phyloP scores from a whole-genome alignment of 345 rosid genomes.

The Alliaria petiolata region DNA sequence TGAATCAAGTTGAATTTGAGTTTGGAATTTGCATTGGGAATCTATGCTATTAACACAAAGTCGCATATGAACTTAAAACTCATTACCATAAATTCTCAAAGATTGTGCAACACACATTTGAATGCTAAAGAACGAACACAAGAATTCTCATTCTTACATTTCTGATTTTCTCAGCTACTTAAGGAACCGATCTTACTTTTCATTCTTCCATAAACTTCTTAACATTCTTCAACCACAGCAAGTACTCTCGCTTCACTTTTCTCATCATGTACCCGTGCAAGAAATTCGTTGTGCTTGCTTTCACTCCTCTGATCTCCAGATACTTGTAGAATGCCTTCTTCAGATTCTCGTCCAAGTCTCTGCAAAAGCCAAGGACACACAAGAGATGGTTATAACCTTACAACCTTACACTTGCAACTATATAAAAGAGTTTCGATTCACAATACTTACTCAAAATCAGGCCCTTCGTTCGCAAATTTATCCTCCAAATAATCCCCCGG shows the following conservation, averaged over 20 bases:
- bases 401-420: neutral
- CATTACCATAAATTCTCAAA: neutral
- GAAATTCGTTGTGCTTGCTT: conserved; percentile 68
- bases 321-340: conserved; percentile 77
- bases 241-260: conserved; percentile 66
- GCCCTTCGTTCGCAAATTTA: conserved; percentile 68
- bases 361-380: conserved; percentile 23
- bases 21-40: neutral
- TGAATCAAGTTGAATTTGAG: too few species aligned
- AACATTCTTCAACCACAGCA: conserved; percentile 73
- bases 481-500: conserved; percentile 46
- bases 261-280: conserved; percentile 80
- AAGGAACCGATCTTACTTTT: neutral
- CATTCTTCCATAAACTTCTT: conserved; percentile 55
- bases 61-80: neutral
- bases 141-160: neutral
- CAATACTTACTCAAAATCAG: conserved; percentile 75
- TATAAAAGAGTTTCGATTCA: neutral
- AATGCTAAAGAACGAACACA: neutral
- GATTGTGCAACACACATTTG: neutral
- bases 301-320: conserved; percentile 79
- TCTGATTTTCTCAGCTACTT: neutral
- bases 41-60: neutral
- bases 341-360: conserved; percentile 88
- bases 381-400: conserved; percentile 4